These are phyloP conservation scores for Bassia scoparia DNA, from an alignment of 148 eudicot species.

Conservation along the genomic window DNA sequence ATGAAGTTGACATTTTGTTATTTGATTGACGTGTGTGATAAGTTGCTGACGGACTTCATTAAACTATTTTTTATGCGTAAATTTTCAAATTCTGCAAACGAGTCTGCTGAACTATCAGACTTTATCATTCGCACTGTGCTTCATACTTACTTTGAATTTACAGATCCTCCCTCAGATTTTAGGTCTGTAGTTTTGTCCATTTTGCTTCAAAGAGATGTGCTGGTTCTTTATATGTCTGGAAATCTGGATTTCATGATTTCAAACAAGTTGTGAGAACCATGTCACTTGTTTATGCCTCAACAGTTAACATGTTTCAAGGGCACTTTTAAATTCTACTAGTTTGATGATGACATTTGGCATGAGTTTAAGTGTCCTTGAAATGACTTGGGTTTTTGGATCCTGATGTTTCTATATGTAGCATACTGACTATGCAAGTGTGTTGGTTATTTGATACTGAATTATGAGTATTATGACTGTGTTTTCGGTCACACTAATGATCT, in stretches of 20 bases:
- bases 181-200: background rate
- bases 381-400: background rate
- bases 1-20: background rate
- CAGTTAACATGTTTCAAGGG: background rate
- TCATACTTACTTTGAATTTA: background rate
- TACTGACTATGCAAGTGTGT: background rate
- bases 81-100: background rate
- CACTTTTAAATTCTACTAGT: background rate
- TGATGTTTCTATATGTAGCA: background rate
- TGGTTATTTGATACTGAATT: background rate
- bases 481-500: conserved; percentile 5
- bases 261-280: background rate
- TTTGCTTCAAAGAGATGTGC: background rate
- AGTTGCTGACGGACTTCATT: background rate
- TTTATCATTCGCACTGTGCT: too few relatives aligned
- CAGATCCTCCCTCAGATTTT: background rate
- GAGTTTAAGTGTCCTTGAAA: background rate
- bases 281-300: background rate
- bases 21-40: background rate
- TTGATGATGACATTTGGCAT: background rate
- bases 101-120: background rate
- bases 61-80: background rate
- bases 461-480: too few relatives aligned
- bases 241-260: too few relatives aligned
- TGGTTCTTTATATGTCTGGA: background rate